Conservation (phyloP, 2,329 filamentous ascomycete genomes). For the Dothideomycetidae sp. region DNA sequence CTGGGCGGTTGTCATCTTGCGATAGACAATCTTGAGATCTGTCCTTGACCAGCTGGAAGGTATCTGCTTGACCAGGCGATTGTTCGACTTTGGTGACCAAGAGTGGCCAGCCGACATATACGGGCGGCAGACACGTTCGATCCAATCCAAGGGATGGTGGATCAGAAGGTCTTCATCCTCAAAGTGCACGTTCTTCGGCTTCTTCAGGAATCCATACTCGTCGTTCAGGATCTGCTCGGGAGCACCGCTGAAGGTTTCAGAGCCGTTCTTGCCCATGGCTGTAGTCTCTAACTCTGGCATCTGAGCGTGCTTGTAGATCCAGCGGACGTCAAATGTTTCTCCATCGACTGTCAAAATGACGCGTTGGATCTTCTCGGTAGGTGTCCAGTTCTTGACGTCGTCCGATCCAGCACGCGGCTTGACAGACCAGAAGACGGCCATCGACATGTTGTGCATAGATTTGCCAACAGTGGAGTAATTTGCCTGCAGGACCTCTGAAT, state of each 20-base stretch:
- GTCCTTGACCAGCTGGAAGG: conserved; percentile 4
- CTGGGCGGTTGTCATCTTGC: conserved; percentile 9
- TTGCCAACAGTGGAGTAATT: conserved; percentile 9
- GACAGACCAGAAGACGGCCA: conserved; percentile 12
- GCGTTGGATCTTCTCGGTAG: conserved; percentile 11
- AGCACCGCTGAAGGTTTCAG: conserved; percentile 7
- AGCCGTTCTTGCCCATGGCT: conserved; percentile 9
- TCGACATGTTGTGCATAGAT: conserved; percentile 1
- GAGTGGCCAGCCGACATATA: conserved; percentile 1
- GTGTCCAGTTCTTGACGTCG: conserved; percentile 11
- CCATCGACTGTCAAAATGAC: conserved; percentile 9
- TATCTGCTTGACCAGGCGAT: conserved; percentile 9
- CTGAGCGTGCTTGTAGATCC: conserved; percentile 12
- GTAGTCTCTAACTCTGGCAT: conserved; percentile 11
- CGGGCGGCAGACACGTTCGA: conserved; percentile 3
- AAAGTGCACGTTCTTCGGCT: conserved; percentile 11
- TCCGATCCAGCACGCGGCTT: conserved; percentile 12
- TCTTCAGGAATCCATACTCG: conserved; percentile 11
- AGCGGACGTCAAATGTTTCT: conserved; percentile 11
- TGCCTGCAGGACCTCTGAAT: conserved; percentile 10
- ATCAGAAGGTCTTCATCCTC: conserved; percentile 11
- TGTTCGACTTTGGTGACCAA: neutral
- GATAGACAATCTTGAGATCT: conserved; percentile 11
- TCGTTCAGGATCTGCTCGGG: conserved; percentile 10
- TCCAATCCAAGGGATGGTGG: conserved; percentile 11